phyloP scores from a whole-genome alignment of 2,329 filamentous ascomycete genomes.

The Chrysoporthe deuterocubensis region DNA sequence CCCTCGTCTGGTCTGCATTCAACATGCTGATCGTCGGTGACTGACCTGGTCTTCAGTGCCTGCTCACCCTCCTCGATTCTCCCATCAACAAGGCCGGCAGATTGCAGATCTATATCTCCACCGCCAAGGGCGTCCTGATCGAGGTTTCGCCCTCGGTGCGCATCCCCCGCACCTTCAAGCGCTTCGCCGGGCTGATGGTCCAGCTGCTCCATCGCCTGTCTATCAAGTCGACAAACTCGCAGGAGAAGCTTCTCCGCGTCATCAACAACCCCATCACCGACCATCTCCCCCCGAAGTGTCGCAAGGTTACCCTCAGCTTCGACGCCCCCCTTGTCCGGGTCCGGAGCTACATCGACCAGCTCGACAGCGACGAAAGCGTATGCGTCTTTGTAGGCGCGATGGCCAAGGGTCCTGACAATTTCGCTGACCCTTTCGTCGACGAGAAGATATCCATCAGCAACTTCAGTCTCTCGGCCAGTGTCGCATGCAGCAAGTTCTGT shows the following conservation, averaged over 20 bases:
- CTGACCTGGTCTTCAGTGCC: constrained; percentile 67
- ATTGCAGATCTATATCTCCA: constrained; percentile 98
- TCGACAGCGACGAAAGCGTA: constrained; percentile 85
- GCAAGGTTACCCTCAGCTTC: constrained; percentile 96
- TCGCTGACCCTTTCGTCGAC: constrained; percentile 92
- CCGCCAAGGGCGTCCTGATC: constrained; percentile 94
- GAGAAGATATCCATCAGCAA: constrained; percentile 99
- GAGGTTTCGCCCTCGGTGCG: constrained; percentile 98
- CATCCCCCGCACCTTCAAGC: constrained; percentile 98
- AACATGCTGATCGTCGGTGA: constrained; percentile 44
- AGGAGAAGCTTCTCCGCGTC: constrained; percentile 96
- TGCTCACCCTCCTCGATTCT: constrained; percentile 94
- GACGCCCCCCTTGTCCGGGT: constrained; percentile 87
- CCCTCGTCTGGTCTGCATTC: constrained; percentile 42
- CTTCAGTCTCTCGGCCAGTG: constrained; percentile 94
- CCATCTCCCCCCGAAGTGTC: constrained; percentile 93
- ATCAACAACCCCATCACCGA: constrained; percentile 98
- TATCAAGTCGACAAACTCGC: constrained; percentile 93
- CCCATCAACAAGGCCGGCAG: constrained; percentile 98
- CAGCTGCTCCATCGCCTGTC: constrained; percentile 94
- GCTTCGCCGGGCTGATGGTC: constrained; percentile 98
- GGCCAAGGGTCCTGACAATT: constrained; percentile 95
- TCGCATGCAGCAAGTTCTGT: constrained; percentile 99
- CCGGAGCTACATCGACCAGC: constrained; percentile 81
- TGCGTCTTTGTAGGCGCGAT: constrained; percentile 98